Base-by-base conservation (phyloP, 306 rosid genomes). In the Inga laurina region DNA sequence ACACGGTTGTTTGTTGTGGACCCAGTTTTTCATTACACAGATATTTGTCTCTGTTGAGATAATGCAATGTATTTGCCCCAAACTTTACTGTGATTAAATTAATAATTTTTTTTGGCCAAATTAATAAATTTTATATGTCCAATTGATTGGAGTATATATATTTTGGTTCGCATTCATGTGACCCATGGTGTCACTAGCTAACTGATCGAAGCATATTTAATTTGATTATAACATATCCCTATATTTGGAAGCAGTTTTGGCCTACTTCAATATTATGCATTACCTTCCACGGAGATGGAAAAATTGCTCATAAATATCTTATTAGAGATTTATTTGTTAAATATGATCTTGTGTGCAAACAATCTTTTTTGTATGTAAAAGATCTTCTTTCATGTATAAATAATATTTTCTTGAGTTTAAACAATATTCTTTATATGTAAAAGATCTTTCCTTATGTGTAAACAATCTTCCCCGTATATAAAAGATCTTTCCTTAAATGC, bases 61-160 rank as follows among this genome's bases (percentile, higher is more conserved):
- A 57, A 57, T 76, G 52, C 70, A 12, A 7, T 57, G 39, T 5
- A 67, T 41, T 76, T 75, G 37, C 24, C 74, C 91, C 97, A 51
- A 94, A 87, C 65, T 18, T 76, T 76, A 52, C 24, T 5, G 34
- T 21, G 44, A 34, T 75, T 52, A 35, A 54, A 34, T 75, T 16
- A 52, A 51, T 27, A 52, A 51, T n/a, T n/a, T n/a, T n/a, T n/a
- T n/a, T n/a, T n/a, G n/a, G n/a, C n/a, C n/a, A 35, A 54, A 34
- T 75, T 16, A 52, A 51, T 27, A 52, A 51, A 74, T 14, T 35
- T 10, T 39, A 6, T 39, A 0, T 76, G 72, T 6, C 56, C 16
- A 22, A 56, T 21, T 75, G 35, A 37, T 75, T 56, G 8, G 13
- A 56, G 34, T 70, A 49, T 10, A 49, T 32, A 51, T 18, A 15